phyloP scores from a whole-genome alignment of 345 rosid genomes.

The Salix viminalis region DNA sequence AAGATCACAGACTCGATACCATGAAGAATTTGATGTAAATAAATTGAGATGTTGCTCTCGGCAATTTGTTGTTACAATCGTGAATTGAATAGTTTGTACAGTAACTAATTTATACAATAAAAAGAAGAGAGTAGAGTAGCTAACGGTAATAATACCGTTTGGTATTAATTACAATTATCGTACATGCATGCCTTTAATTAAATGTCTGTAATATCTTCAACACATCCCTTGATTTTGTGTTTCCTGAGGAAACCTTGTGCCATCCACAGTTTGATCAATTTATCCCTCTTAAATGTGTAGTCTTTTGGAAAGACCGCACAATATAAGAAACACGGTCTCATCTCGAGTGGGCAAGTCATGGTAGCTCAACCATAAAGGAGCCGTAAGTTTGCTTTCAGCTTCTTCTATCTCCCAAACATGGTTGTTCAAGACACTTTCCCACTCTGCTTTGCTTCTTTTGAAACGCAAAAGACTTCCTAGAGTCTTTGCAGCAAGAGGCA shows the following conservation, averaged over 20 bases:
- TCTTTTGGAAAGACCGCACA: slow-evolving; percentile 15
- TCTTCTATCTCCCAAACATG: slow-evolving; percentile 11
- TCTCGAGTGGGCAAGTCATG: neutral
- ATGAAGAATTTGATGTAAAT: too few relatives aligned
- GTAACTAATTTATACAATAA: too few relatives aligned
- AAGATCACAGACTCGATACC: too few relatives aligned
- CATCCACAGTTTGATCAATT: slow-evolving; percentile 13
- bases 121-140: too few relatives aligned
- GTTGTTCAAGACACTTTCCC: slow-evolving; percentile 19
- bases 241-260: slow-evolving; percentile 7
- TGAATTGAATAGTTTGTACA: too few relatives aligned
- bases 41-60: too few relatives aligned
- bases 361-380: slow-evolving; percentile 15
- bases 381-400: slow-evolving; percentile 1
- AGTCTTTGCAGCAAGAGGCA: slow-evolving; percentile 7
- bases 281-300: neutral
- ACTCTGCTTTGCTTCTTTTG: neutral
- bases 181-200: too few relatives aligned
- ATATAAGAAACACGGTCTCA: neutral
- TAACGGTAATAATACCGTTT: too few relatives aligned
- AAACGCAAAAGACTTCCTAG: slow-evolving; percentile 11
- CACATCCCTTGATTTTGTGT: neutral
- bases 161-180: too few relatives aligned
- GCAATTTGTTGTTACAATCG: too few relatives aligned
- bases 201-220: too few relatives aligned